These are phyloP conservation scores for Penicillium sp. DNA, from an alignment of 2,329 filamentous ascomycete genomes.

Conservation along the genomic window DNA sequence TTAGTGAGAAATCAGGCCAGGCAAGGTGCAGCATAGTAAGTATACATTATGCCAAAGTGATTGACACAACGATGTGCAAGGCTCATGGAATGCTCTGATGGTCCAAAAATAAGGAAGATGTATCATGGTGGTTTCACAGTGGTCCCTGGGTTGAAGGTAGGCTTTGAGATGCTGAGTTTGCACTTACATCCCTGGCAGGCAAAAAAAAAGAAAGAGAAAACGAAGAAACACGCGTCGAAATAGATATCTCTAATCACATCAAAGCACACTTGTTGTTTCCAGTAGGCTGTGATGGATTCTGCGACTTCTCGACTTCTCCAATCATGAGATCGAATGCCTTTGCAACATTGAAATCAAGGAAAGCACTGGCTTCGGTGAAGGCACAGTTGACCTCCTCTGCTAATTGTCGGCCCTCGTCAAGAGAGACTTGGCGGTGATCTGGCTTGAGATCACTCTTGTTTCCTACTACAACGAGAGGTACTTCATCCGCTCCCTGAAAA, in stretches of 20 bases:
- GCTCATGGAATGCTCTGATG: neutral
- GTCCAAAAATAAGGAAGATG: neutral
- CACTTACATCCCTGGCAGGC: conserved; percentile 4
- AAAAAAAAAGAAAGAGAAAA: neutral
- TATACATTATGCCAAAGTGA: neutral
- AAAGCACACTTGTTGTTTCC: conserved; percentile 78
- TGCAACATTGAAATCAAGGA: conserved; percentile 90
- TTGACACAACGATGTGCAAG: neutral
- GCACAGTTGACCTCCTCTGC: conserved; percentile 87
- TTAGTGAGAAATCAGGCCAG: neutral
- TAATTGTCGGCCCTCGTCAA: conserved; percentile 82
- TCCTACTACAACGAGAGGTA: conserved; percentile 91
- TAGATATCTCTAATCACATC: conserved; percentile 65
- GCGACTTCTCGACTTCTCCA: conserved; percentile 88
- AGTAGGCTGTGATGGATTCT: conserved; percentile 83
- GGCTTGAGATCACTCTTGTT: conserved; percentile 95
- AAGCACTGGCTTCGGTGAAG: conserved; percentile 91
- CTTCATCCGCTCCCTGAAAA: conserved; percentile 79
- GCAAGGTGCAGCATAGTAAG: neutral
- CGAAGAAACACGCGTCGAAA: neutral
- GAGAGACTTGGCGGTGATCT: conserved; percentile 86
- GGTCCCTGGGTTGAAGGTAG: neutral
- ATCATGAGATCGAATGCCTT: conserved; percentile 95
- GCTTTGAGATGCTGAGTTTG: neutral
- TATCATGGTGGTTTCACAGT: neutral